These are phyloP conservation scores for Curvularia spicifera DNA, from an alignment of 2,329 filamentous ascomycete genomes.

Conservation along the genomic window DNA sequence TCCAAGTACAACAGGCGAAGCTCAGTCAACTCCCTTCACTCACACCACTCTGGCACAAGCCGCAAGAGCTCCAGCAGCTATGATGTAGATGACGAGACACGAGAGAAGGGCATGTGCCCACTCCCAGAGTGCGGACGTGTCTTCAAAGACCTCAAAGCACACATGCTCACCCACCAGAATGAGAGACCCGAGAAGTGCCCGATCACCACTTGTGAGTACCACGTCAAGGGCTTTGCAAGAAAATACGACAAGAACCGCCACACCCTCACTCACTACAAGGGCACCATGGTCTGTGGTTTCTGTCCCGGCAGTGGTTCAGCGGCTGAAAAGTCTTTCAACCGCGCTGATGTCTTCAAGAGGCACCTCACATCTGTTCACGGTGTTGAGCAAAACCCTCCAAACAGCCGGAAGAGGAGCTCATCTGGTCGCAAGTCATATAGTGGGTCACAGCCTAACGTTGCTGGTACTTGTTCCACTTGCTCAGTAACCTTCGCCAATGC, in stretches of 20 bases:
- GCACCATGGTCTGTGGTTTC: conserved; percentile 95
- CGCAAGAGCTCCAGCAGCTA: conserved; percentile 53
- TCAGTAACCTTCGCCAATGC: conserved; percentile 82
- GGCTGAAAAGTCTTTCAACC: conserved; percentile 93
- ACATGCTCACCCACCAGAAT: conserved; percentile 91
- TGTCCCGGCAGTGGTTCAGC: conserved; percentile 87
- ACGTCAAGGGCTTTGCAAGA: conserved; percentile 87
- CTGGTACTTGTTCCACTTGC: conserved; percentile 91
- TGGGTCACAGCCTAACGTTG: conserved; percentile 68
- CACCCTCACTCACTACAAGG: conserved; percentile 94
- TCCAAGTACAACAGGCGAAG: conserved; percentile 58
- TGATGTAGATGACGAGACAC: conserved; percentile 54
- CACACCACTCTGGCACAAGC: conserved; percentile 66
- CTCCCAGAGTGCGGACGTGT: conserved; percentile 82
- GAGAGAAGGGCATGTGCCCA: conserved; percentile 77
- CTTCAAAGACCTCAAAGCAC: conserved; percentile 91
- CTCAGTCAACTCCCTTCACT: conserved; percentile 74
- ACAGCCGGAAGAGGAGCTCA: conserved; percentile 78
- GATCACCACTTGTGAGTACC: conserved; percentile 89
- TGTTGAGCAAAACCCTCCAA: conserved; percentile 90
- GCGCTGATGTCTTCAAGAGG: conserved; percentile 94
- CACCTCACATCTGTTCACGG: conserved; percentile 89
- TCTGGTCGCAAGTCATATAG: conserved; percentile 69
- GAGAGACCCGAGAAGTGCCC: conserved; percentile 95
- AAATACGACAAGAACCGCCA: conserved; percentile 98